These are phyloP conservation scores for Alopecurus myosuroides DNA, from an alignment of 176 grass and related monocot genomes.

Conservation along the genomic window DNA sequence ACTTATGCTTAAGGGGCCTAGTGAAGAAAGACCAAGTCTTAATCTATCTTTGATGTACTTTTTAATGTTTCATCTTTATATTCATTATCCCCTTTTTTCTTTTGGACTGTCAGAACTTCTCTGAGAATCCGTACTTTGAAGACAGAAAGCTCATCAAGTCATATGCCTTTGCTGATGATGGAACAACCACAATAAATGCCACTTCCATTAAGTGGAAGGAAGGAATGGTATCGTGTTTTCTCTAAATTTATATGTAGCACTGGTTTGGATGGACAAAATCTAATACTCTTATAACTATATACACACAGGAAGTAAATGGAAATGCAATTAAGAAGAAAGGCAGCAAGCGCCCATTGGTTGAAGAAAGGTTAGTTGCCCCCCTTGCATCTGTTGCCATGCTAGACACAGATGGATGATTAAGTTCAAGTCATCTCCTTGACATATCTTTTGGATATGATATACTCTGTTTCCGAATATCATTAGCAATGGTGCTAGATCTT, in stretches of 20 bases:
- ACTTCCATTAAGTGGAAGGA: constrained; percentile 91
- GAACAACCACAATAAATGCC: constrained; percentile 75
- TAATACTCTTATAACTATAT: constrained; percentile 29
- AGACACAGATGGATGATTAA: not conserved
- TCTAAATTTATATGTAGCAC: not conserved
- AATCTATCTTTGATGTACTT: not conserved
- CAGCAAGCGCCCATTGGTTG: constrained; percentile 65
- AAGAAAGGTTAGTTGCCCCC: constrained; percentile 66
- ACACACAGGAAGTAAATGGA: constrained; percentile 59
- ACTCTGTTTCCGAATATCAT: not conserved
- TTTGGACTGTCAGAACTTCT: constrained; percentile 66
- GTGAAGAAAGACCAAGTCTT: not conserved
- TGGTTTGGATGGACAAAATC: constrained; percentile 16
- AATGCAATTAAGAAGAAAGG: constrained; percentile 70
- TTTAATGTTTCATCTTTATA: not conserved
- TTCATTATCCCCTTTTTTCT: not conserved
- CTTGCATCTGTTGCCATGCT: not conserved
- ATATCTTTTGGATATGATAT: not conserved
- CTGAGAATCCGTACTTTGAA: constrained; percentile 84
- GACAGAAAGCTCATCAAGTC: constrained; percentile 76
- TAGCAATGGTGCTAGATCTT: not conserved
- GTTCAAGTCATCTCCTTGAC: not conserved
- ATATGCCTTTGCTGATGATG: constrained; percentile 78
- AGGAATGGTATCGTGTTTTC: constrained; percentile 62
- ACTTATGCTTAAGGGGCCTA: not conserved